Evolutionary conservation across 208 protist species (phyloP).

Genomic region (Acanthamoeba healyi): DNA sequence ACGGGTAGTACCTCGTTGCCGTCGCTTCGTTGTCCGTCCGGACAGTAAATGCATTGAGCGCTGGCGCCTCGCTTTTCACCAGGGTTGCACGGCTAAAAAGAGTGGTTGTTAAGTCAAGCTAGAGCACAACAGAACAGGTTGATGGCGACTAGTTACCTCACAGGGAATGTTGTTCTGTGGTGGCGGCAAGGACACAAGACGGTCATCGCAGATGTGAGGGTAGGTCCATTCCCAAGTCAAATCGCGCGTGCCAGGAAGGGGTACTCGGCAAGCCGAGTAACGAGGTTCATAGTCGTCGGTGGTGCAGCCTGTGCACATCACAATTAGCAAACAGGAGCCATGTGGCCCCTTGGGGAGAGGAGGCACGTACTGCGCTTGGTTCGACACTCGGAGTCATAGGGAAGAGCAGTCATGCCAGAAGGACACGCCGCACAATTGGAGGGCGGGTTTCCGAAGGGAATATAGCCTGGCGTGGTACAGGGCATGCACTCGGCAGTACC

Average conservation of each 20-base stretch:
- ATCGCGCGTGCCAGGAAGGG: constrained; percentile 2
- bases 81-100: constrained; percentile 31
- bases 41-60: constrained; percentile 31
- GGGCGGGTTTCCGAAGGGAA: constrained; percentile 8
- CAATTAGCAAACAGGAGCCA: too few relatives aligned
- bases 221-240: not conserved
- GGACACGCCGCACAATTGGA: constrained; percentile 11
- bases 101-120: too few relatives aligned
- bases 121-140: too few relatives aligned
- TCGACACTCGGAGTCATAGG: constrained; percentile 63
- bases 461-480: constrained; percentile 52
- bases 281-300: constrained; percentile 52
- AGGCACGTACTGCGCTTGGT: constrained; percentile 23
- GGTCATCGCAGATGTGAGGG: constrained; percentile 66
- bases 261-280: not conserved
- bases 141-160: constrained; percentile 26
- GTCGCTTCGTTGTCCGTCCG: not conserved
- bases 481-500: constrained; percentile 55
- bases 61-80: constrained; percentile 31
- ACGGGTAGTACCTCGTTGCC: not conserved
- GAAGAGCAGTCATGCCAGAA: not conserved
- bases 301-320: constrained; percentile 17
- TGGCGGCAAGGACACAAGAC: not conserved
- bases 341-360: too few relatives aligned
- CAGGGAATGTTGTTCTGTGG: constrained; percentile 4